A percentile compares a stretch with the other conserved stretches of the same genome.
Evolutionary conservation across 805 yeast genomes (phyloP).

Genomic region (Torulaspora indica): DNA sequence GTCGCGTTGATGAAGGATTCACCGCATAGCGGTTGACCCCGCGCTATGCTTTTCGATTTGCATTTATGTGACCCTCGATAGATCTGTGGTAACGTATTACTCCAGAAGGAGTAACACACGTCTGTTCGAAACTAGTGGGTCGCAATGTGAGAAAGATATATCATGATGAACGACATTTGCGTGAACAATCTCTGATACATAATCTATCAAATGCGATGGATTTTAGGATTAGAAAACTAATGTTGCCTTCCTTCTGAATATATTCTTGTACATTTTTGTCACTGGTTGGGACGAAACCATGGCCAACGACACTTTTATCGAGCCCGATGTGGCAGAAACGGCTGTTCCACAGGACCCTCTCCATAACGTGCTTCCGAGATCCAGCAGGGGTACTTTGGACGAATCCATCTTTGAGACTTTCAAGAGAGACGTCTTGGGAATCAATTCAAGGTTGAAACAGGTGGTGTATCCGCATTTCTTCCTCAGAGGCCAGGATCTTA

Average conservation of each 20-base stretch:
- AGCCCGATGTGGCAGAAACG: conserved; percentile 30
- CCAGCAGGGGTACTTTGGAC: conserved; percentile 34
- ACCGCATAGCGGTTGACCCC: too few species aligned
- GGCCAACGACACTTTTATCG: conserved; percentile 19
- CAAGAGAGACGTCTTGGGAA: conserved; percentile 31
- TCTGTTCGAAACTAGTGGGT: conserved; percentile 8
- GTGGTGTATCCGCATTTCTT: conserved; percentile 35
- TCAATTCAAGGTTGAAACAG: conserved; percentile 31
- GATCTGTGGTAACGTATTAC: conserved; percentile 10
- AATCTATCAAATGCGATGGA: conserved; percentile 18
- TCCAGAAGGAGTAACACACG: conserved; percentile 13
- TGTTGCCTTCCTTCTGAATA: conserved; percentile 42
- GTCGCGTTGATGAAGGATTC: too few species aligned
- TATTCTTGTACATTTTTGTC: conserved; percentile 9
- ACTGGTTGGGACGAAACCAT: neutral
- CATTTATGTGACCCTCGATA: conserved; percentile 9
- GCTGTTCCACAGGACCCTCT: neutral
- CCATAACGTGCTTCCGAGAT: conserved; percentile 4
- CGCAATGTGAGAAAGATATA: neutral
- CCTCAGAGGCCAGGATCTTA: neutral
- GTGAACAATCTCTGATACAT: conserved; percentile 41
- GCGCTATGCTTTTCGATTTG: too few species aligned
- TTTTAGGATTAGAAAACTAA: conserved; percentile 36
- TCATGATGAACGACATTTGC: conserved; percentile 38
- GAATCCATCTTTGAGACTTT: conserved; percentile 30